phyloP scores from a whole-genome alignment of 306 rosid species.

The Sesbania bispinosa region DNA sequence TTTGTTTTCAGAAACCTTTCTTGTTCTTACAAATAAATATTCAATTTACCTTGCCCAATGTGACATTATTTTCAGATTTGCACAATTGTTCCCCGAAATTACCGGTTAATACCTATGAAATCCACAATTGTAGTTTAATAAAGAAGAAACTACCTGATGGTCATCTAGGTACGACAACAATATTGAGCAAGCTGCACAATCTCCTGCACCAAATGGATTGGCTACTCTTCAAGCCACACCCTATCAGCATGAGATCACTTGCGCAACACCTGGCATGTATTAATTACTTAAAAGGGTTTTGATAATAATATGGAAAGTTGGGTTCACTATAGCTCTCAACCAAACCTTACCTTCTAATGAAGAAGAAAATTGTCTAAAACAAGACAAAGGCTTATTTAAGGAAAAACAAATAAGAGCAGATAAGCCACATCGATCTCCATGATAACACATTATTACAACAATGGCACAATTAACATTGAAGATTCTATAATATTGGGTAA shows the following conservation, averaged over 20 bases:
- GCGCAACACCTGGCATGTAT: conserved; percentile 1
- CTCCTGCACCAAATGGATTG: conserved; percentile 38
- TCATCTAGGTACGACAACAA: conserved; percentile 59
- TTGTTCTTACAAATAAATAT: conserved; percentile 6
- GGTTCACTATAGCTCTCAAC: not conserved
- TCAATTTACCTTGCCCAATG: not conserved
- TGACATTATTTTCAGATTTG: not conserved
- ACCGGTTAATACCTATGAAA: not conserved
- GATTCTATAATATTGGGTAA: conserved; percentile 18
- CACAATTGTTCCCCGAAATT: not conserved
- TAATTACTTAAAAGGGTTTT: not conserved
- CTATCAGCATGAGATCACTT: conserved; percentile 13
- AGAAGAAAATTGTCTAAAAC: not conserved
- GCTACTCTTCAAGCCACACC: not conserved
- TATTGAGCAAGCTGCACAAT: conserved; percentile 62
- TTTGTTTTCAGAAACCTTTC: not conserved
- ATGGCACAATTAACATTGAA: conserved; percentile 36
- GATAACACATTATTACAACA: conserved; percentile 31
- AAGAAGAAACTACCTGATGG: conserved; percentile 54
- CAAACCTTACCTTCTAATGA: not conserved
- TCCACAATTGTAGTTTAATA: not conserved
- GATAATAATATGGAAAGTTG: not conserved
- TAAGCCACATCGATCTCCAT: conserved; percentile 27
- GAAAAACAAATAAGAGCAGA: not conserved
- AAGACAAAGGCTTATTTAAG: conserved; percentile 1